Evolutionary conservation across 345 rosid species (phyloP).

Genomic region (Angophora floribunda): DNA sequence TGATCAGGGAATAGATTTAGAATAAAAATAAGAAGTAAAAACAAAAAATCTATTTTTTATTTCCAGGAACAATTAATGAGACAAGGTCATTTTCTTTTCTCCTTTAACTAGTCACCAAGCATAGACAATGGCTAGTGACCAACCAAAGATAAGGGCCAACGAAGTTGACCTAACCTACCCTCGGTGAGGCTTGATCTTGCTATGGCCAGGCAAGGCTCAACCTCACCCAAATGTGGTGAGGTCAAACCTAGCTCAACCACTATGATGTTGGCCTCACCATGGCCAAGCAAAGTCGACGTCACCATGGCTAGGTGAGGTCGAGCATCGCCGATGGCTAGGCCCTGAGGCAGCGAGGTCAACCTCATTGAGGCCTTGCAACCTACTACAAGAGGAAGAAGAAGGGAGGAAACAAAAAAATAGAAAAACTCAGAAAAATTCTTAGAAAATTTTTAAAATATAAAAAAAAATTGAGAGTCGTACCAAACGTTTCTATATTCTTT

Average conservation of each 20-base stretch:
- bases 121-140: accelerated
- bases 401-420: too few species aligned
- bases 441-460: too few species aligned
- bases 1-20: too few species aligned
- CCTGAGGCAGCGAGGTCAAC: neutral
- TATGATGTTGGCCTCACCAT: neutral
- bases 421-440: neutral
- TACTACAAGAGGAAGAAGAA: neutral
- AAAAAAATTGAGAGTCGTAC: too few species aligned
- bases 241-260: neutral
- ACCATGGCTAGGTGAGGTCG: neutral
- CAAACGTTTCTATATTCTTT: neutral
- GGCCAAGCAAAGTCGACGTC: neutral
- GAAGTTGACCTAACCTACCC: accelerated
- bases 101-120: accelerated
- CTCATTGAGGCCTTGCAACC: neutral
- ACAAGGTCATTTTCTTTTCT: neutral
- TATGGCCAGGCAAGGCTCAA: neutral
- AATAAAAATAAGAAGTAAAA: accelerated
- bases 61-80: too few species aligned
- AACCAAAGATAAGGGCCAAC: neutral
- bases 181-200: neutral
- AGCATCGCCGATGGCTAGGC: too few species aligned
- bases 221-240: neutral
- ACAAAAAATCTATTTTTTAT: neutral